Base-by-base conservation (phyloP, 805 yeast species). In the Candida vaughaniae region DNA sequence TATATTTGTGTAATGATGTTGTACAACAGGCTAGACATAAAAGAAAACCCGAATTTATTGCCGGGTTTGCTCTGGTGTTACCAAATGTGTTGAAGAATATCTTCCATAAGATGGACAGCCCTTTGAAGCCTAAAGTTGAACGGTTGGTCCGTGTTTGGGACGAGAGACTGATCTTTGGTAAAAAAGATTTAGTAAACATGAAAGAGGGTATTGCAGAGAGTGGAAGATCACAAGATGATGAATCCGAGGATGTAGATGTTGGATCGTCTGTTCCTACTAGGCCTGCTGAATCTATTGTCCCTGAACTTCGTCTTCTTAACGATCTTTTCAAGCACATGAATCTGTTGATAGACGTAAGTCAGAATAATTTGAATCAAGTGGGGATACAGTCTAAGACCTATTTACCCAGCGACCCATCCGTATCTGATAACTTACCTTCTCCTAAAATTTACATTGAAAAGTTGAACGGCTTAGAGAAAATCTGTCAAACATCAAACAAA, bases 1-100 rank as follows among this genome's bases (percentile, higher is more conserved):
- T 87, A 16, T 87, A 87, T 51, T 64, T 87, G 10, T 82, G 84
- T 35, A 87, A 87, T 56, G 96, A 87, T 47, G 80, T 87, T 16
- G 82, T 86, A 1, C 96, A 87, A 58, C 84, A 84, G 53, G 78
- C 89, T 3, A 70, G 80, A 41, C 79, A 82, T 22, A 77, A 79
- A 48, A 69, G 75, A 41, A 78, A 75, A 49, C 62, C 63, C 3
- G 85, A 78, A 32, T 81, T 82, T 46, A 58, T 82, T 3, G 62
- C 58, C 6, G 80, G 78, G 3, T 87, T 85, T 58, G 69, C 77
- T 9, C 52, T 56, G 1, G 73, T 71, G 3, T 52, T 81, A 28
- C 77, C 78, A 1, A 35, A 40, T 1, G 69, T 71, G 1, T 45
- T 80, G 33, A 43, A 48, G 3, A 42, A 53, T 5, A 58, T 66